Base-by-base conservation (phyloP, 2,329 filamentous ascomycete species). In the Clonostachys byssicola region DNA sequence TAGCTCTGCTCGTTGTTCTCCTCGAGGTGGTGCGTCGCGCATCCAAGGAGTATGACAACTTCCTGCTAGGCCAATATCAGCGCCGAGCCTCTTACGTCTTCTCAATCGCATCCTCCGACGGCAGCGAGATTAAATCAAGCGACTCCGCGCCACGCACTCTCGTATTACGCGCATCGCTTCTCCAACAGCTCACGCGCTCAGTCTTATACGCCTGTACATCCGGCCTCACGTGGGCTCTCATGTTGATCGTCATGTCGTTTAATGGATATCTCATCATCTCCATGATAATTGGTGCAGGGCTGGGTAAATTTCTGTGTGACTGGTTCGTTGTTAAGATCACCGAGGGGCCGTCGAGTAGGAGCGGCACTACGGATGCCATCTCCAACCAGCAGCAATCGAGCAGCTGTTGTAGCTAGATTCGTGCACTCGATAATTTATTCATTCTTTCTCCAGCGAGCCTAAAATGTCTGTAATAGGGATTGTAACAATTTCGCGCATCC, bases 221-320 rank as follows among this genome's bases (percentile, higher is more conserved):
- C 58, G 84, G 79, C 0, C 77, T 89, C 4, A 88, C 86, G 3
- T 92, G 92, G 62, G 81, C 92, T 52, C 65, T 92, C 57, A 92
- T 92, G 88, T 64, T 86, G 69, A 66, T 71, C 7, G 75, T 75
- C 54, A 81, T 81, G 77, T 79, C 80, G 60, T 81, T 77, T 59
- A 81, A 80, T 55, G 80, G 84, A 33, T 92, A 88, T 63, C 77
- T 92, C 52, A 89, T 92, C 61, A 86, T 92, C 50, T 88, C 81
- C 55, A 88, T 92, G 59, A 80, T 92, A 49, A 57, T 78, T 40
- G 75, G 75, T 5, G 72, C 72, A 10, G 70, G 72, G 7, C 52
- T 78, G 42, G 75, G 75, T 48, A 78, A 78, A 60, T 78, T 78
- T 54, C 52, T 77, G n/a, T 77, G 71, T 54, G 74, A 78, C 57